These are phyloP conservation scores for Boechera retrofracta DNA, from an alignment of 345 rosid species.

Conservation along the genomic window DNA sequence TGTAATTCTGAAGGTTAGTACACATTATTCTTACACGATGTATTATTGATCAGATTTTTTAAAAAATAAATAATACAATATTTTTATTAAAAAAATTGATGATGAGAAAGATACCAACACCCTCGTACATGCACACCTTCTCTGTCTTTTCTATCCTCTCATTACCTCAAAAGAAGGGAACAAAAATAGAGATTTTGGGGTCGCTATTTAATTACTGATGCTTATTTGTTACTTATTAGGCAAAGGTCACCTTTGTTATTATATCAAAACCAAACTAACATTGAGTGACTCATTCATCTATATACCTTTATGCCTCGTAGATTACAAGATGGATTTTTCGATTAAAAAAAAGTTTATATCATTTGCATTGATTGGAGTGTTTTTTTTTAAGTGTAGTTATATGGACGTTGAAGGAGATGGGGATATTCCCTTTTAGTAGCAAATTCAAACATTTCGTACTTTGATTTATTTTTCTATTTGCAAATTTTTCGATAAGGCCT, in stretches of 20 bases:
- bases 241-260: background rate
- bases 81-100: slow-evolving; percentile 12
- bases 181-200: slow-evolving; percentile 9
- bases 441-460: too few relatives aligned
- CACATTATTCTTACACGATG: background rate
- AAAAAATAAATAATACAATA: background rate
- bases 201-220: slow-evolving; percentile 17
- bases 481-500: too few relatives aligned
- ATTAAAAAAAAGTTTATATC: too few relatives aligned
- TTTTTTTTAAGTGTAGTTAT: too few relatives aligned
- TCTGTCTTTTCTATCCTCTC: slow-evolving; percentile 21
- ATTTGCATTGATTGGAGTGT: too few relatives aligned
- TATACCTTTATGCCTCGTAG: background rate
- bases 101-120: slow-evolving; percentile 40
- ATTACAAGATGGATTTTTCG: background rate
- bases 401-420: too few relatives aligned
- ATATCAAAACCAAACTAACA: slow-evolving; percentile 6
- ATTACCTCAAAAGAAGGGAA: slow-evolving; percentile 33
- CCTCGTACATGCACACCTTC: slow-evolving; percentile 19
- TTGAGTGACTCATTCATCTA: background rate
- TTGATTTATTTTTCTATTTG: too few relatives aligned
- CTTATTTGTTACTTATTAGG: slow-evolving; percentile 25
- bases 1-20: too few relatives aligned
- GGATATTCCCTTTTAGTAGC: too few relatives aligned
- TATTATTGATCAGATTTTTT: background rate